Evolutionary conservation across 2,329 filamentous ascomycete genomes (phyloP), one percentile per base, ranked within the genome.

Genomic region (Sclerotinia subarctica): DNA sequence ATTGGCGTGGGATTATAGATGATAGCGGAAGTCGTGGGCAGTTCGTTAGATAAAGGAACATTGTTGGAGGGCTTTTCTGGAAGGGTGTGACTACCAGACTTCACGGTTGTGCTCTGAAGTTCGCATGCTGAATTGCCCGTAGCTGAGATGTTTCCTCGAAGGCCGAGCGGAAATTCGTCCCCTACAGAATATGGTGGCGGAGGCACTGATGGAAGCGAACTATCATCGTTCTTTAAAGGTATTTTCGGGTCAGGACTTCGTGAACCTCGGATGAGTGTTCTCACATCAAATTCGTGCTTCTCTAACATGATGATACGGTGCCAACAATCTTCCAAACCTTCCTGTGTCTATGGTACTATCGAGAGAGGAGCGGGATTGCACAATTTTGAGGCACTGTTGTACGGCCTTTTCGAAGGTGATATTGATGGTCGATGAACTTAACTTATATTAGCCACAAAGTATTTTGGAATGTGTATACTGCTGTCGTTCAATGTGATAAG

Each of bases 251-350:
- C n/a, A 3, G 15, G 46, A 38, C 59, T 51, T 26, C 24, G 46
- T 21, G 59, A 51, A 19, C 32, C 21, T 26, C 46, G 59, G 19
- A 2, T 51, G 46, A 63, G 59, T 26, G 32, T 13, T 63, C 46
- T 29, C 32, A 51, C 59, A 51, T 51, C 59, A 63, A 38, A 63
- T 21, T 63, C 32, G 29, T 51, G 29, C 32, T 63, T 63, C 3
- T 63, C 29, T 26, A 3, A 8, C 59, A 63, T 63, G 46, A 42
- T 35, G 8, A 60, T 60, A n/a, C n/a, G 7, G 44, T 29, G 17
- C 44, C 15, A n/a, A 32, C 21, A 24, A 24, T 8, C 52, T 10
- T 5, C 21, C 11, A n/a, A 26, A 7, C 11, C 13, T 13, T 15
- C 24, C 42, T 44, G 15, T 42, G 15, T 15, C 35, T 60, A 35